Conservation (phyloP, 306 rosid genomes). For the Benincasa hispida region DNA sequence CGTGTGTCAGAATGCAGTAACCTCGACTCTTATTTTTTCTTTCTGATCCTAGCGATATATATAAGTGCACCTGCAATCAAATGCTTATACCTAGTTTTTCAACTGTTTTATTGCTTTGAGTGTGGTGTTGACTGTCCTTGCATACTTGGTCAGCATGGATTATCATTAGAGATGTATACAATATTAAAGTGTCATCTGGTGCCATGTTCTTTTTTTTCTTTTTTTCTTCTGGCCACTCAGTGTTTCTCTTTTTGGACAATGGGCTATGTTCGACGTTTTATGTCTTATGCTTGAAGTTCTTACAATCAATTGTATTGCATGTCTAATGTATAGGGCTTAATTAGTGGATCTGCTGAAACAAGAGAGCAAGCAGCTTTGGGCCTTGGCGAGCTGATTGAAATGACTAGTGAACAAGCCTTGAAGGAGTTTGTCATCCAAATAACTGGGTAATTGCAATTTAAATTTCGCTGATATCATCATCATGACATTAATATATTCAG, state of each 20-base stretch:
- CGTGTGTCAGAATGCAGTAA: not conserved
- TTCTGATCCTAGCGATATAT: not conserved
- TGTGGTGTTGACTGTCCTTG: not conserved
- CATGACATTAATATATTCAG: not conserved
- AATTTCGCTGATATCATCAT: not conserved
- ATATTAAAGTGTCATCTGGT: not conserved
- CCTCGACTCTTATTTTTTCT: not conserved
- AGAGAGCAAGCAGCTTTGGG: conserved; percentile 98
- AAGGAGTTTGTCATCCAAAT: conserved; percentile 87
- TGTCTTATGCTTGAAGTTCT: not conserved
- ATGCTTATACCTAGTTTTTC: not conserved
- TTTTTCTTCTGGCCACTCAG: not conserved
- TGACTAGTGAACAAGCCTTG: conserved; percentile 76
- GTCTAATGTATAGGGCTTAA: conserved; percentile 51
- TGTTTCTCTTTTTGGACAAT: not conserved
- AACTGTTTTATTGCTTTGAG: not conserved
- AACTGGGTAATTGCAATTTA: conserved; percentile 55
- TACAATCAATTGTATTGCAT: conserved; percentile 1
- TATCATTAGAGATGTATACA: not conserved
- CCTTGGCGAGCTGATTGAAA: conserved; percentile 91
- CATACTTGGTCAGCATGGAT: not conserved
- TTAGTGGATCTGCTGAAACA: conserved; percentile 86
- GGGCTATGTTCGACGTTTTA: not conserved
- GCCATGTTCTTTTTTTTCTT: not conserved
- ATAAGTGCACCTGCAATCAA: not conserved